phyloP scores from a whole-genome alignment of 495 filamentous ascomycete genomes.

The Aspergillus taichungensis region DNA sequence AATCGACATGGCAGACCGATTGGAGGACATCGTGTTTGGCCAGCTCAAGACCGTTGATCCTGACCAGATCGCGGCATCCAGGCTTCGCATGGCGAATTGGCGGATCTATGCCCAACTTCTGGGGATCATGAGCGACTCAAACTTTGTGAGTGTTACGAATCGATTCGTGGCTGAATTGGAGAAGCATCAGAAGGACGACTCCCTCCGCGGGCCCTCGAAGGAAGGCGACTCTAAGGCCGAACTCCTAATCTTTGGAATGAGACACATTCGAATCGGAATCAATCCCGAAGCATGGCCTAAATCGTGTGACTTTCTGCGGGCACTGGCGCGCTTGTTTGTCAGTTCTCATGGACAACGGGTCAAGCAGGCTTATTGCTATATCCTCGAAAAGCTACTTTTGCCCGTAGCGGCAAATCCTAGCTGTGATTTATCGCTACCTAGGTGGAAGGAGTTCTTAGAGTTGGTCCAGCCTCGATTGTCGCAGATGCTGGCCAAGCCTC shows the following conservation, averaged over 20 bases:
- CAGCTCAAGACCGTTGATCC: slow-evolving; percentile 83
- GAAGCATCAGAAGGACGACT: slow-evolving; percentile 60
- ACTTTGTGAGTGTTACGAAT: slow-evolving; percentile 74
- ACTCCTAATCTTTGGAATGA: slow-evolving; percentile 82
- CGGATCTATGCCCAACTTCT: slow-evolving; percentile 83
- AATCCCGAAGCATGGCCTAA: slow-evolving; percentile 70
- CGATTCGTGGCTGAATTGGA: slow-evolving; percentile 77
- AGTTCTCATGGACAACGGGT: slow-evolving; percentile 77
- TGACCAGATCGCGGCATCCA: slow-evolving; percentile 67
- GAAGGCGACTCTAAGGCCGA: slow-evolving; percentile 75
- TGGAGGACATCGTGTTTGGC: slow-evolving; percentile 90
- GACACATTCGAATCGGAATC: slow-evolving; percentile 64
- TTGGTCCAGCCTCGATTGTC: slow-evolving; percentile 64
- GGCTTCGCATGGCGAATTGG: slow-evolving; percentile 87
- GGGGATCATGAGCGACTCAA: slow-evolving; percentile 88
- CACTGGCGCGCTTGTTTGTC: slow-evolving; percentile 70
- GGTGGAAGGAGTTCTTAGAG: slow-evolving; percentile 78
- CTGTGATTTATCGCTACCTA: slow-evolving; percentile 63
- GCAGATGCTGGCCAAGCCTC: slow-evolving; percentile 80
- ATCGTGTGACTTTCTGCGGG: slow-evolving; percentile 80
- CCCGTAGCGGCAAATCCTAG: slow-evolving; percentile 72
- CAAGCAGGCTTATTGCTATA: slow-evolving; percentile 89
- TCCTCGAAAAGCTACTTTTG: slow-evolving; percentile 79
- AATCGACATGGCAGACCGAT: slow-evolving; percentile 75
- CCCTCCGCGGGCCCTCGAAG: slow-evolving; percentile 51